A percentile compares a stretch with the other conserved stretches of the same genome.
phyloP scores from a whole-genome alignment of 2,329 filamentous ascomycete genomes.

The Mariannaea elegans region DNA sequence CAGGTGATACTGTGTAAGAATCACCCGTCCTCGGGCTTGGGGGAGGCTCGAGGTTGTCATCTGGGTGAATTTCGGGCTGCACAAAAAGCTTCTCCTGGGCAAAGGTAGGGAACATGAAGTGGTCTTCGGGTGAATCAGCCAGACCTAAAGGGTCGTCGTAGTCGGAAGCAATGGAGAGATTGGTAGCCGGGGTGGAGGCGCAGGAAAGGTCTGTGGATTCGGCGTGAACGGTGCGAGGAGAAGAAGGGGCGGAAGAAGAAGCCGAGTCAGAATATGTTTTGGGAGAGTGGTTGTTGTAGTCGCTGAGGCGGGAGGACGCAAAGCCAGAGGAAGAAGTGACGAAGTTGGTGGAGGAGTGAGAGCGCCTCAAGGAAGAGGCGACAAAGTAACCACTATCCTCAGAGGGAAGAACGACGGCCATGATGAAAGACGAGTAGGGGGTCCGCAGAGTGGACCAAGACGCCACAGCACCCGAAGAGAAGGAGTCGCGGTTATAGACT shows the following conservation, averaged over 20 bases:
- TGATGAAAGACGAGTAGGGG: slow-evolving; percentile 42
- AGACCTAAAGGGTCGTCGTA: slow-evolving; percentile 59
- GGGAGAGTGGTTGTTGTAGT: slow-evolving; percentile 55
- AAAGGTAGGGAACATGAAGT: slow-evolving; percentile 57
- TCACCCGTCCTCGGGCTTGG: slow-evolving; percentile 59
- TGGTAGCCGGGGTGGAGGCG: slow-evolving; percentile 70
- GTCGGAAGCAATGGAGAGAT: slow-evolving; percentile 67
- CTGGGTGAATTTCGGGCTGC: slow-evolving; percentile 41
- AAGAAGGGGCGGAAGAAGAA: slow-evolving; percentile 64
- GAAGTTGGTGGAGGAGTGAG: slow-evolving; percentile 69
- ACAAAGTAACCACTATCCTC: slow-evolving; percentile 68
- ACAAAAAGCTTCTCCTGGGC: slow-evolving; percentile 57
- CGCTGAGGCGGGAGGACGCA: slow-evolving; percentile 57
- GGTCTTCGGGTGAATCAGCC: slow-evolving; percentile 56
- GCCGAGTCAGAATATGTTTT: slow-evolving; percentile 57
- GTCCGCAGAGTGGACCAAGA: slow-evolving; percentile 34
- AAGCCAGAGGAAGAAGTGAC: slow-evolving; percentile 53
- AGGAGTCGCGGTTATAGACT: slow-evolving; percentile 32
- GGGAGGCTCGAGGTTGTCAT: slow-evolving; percentile 58
- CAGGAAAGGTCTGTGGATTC: slow-evolving; percentile 67
- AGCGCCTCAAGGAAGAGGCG: slow-evolving; percentile 63
- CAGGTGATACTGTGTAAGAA: slow-evolving; percentile 62
- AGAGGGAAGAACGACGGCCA: slow-evolving; percentile 65
- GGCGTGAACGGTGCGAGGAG: slow-evolving; percentile 60
- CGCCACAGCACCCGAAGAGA: slow-evolving; percentile 33